Evolutionary conservation across 2,329 filamentous ascomycete species (phyloP), one percentile per base, ranked within the genome.

Genomic region (Diaporthe ilicicola): DNA sequence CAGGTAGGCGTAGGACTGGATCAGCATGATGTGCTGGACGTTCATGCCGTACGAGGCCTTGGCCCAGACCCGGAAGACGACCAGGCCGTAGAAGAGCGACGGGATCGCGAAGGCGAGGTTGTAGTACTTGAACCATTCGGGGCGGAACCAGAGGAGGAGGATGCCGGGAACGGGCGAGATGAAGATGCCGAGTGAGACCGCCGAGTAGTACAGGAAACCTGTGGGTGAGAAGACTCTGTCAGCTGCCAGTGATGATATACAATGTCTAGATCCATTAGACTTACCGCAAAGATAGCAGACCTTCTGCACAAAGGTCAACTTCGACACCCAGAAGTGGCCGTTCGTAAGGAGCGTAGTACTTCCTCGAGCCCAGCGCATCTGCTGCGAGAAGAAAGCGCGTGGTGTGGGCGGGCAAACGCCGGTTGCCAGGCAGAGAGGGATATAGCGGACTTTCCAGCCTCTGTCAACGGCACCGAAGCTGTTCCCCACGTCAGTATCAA

Each of bases 321-420:
- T 78, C 4, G 79, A 82, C 0, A 76, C 77, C 81, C 82, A 84
- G 70, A 83, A 84, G 67, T 81, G 80, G 46, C 79, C 77, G 68
- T 81, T 82, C 15, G 81, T 82, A 19, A 82, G 74, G n/a, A 83
- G 76, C 1, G 81, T 82, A 1, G 80, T 83, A 56, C 79, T 81
- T 24, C 81, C 82, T 65, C 80, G 79, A 13, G 81, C 82, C 82
- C 82, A 84, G 19, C 82, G 78, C 82, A 83, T 83, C 75, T 84
- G 82, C 77, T 83, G 82, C 46, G 80, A 82, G 73, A 83, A 83
- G 70, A 83, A 82, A 0, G 82, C 81, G 5, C 81, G 77, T 2
- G 82, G 82, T 0, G 79, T 83, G 70, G 83, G 81, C 15, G 82
- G 82, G 68, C 82, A 83, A 64, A 83, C 80, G n/a, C 82, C 82